Percentiles rank a stretch among this genome's conserved stretches.
phyloP scores from a whole-genome alignment of 768 basidiomycete species.

The Suillus discolor region DNA sequence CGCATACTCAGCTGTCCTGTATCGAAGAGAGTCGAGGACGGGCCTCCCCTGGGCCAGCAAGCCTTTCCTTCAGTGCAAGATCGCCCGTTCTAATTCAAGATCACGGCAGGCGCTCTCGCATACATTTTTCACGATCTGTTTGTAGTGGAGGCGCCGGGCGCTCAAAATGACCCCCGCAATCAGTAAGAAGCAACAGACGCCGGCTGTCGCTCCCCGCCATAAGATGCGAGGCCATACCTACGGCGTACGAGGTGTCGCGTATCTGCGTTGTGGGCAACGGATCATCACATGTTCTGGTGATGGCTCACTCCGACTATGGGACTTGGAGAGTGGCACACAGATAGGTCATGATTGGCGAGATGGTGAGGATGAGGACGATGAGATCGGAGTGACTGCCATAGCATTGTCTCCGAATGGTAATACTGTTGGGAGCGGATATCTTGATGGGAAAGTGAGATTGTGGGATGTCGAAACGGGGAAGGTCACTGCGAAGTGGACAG shows the following conservation, averaged over 20 bases:
- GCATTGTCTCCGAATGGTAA: neutral
- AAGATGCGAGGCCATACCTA: neutral
- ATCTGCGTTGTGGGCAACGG: neutral
- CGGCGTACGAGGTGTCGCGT: neutral
- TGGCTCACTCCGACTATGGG: constrained; percentile 1
- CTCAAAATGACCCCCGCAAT: neutral
- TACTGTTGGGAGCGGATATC: neutral
- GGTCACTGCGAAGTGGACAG: neutral
- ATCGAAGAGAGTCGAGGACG: neutral
- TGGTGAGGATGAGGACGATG: neutral
- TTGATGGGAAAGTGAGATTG: neutral
- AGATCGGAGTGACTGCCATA: neutral
- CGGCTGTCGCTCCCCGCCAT: neutral
- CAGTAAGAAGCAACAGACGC: neutral
- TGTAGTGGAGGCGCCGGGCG: neutral
- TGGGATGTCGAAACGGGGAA: neutral
- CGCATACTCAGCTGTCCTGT: neutral
- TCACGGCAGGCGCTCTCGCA: neutral
- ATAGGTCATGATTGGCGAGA: neutral
- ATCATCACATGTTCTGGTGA: neutral
- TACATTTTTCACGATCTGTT: neutral
- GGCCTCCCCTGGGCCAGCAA: neutral
- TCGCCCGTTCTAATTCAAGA: neutral
- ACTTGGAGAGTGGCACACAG: neutral
- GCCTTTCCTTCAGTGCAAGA: neutral